Base-by-base conservation (phyloP, 2,329 filamentous ascomycete genomes). In the Rugonectria rugulosa region DNA sequence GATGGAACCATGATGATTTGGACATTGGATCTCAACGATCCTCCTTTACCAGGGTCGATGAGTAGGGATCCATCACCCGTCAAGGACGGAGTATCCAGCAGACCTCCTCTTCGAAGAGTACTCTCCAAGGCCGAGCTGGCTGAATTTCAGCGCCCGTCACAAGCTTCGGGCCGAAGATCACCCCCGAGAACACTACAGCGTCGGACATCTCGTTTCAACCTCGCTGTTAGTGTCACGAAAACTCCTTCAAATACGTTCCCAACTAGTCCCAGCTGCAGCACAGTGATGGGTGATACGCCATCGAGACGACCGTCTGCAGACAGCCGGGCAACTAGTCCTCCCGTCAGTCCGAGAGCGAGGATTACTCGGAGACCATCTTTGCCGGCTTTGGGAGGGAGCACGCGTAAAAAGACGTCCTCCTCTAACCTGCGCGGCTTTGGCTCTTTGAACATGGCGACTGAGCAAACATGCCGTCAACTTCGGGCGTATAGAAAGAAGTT, bases 1-100 rank as follows among this genome's bases (percentile, higher is more conserved):
- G 91, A 95, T 70, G 90, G 90, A 1, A 91, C 90, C 0, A 88
- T 94, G 61, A 93, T 94, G 89, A 85, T 92, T 23, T 95, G 91
- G 88, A 77, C 76, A 2, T 70, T 86, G 49, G 82, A 85, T 50
- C 63, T 83, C 26, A 76, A 79, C 36, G 80, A 85, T 37, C 69
- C 73, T 8, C 63, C n/a, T n/a, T n/a, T 70, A 4, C 70, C 71
- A 31, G 72, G 73, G 2, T 72, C 76, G 32, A 68, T 71, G 61
- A 80, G 75, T 66, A 78, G 82, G 60, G 82, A 85, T 56, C 76
- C 81, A 6, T 86, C 83, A 1, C 83, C 83, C 1, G 74, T 77
- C 21, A 85, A 85, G 64, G 78, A 81, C 4, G 63, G 64, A 17
- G 77, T 83, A 2, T 79, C 85, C 1, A 79, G 81, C 31, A 87